Evolutionary conservation across 306 rosid genomes (phyloP), one percentile per base, ranked within the genome.

Genomic region (Ochetophila trinervis): DNA sequence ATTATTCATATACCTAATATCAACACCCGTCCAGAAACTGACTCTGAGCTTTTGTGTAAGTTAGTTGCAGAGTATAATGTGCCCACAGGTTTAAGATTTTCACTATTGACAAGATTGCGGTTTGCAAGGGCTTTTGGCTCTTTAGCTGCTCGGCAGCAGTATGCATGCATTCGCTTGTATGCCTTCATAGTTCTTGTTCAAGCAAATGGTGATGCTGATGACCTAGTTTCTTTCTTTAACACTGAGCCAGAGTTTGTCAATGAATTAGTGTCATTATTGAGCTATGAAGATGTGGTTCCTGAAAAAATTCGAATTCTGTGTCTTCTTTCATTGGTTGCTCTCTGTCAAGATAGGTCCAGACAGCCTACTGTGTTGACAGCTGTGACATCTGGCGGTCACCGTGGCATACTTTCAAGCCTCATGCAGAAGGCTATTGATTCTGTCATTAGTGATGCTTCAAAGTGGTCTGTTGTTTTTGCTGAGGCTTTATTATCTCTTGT

Each of bases 201-300:
- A 82, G 90, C 92, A 67, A 85, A 87, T 73, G 87, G 87, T 65
- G 95, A 88, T 81, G 90, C 87, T 11, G 95, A 88, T 53, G 90
- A 88, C 36, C 80, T 90, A 66, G 95, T 77, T 76, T 88, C 96
- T 10, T 94, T 90, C 84, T 90, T 94, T 74, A 90, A 90, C 75
- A 76, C 96, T 22, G 99, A 94, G 85, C 99, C 99, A 35, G 99
- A 90, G 78, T 90, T 88, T 84, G 92, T 90, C 75, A 90, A 90
- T 74, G 99, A 94, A 67, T 80, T 94, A 68, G 91, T 94, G 36
- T 83, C 87, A 16, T 62, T 94, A 62, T 82, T 90, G 74, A 88
- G 97, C 83, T 83, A 78, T 69, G 99, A 94, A 79, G 97, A 94
- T 75, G 84, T 79, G 35, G 96, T 83, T 68, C 78, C 86, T 71